Conservation (phyloP, 371 early-diverging fungal species). For the Circinella umbellata region DNA sequence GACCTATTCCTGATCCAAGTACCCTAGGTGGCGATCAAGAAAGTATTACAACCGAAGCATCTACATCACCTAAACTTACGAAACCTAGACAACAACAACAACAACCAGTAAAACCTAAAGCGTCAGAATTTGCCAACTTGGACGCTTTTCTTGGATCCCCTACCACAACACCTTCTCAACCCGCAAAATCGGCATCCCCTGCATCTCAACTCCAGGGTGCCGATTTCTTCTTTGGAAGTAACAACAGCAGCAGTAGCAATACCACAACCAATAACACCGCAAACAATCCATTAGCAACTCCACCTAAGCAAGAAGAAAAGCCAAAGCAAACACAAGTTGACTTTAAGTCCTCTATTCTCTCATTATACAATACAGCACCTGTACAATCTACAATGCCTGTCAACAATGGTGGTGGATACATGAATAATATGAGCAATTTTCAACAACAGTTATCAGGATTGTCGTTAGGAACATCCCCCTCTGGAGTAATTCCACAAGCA, state of each 20-base stretch:
- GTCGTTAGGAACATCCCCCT: constrained; percentile 25
- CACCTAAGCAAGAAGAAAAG: constrained; percentile 21
- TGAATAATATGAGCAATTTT: constrained; percentile 25
- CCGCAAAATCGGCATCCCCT: constrained; percentile 13
- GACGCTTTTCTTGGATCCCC: constrained; percentile 49
- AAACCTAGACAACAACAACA: constrained; percentile 4
- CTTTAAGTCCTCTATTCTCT: constrained; percentile 62
- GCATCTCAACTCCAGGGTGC: constrained; percentile 45
- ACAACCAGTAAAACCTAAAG: constrained; percentile 13
- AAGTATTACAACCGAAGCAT: constrained; percentile 14
- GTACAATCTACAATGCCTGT: constrained; percentile 18
- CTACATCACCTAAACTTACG: background rate
- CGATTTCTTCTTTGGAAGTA: constrained; percentile 41
- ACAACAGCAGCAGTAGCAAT: constrained; percentile 14
- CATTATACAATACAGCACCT: constrained; percentile 42
- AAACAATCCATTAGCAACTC: constrained; percentile 19
- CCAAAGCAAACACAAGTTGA: constrained; percentile 42
- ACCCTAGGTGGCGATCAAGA: constrained; percentile 57
- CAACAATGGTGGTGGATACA: constrained; percentile 27
- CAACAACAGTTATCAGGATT: constrained; percentile 46
- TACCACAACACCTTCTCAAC: constrained; percentile 23
- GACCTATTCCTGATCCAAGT: constrained; percentile 76
- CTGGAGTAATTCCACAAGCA: constrained; percentile 27
- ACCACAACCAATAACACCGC: background rate
- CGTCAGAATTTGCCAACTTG: constrained; percentile 41